These are phyloP conservation scores for Syzygium aqueum DNA, from an alignment of 345 rosid genomes.

Conservation along the genomic window DNA sequence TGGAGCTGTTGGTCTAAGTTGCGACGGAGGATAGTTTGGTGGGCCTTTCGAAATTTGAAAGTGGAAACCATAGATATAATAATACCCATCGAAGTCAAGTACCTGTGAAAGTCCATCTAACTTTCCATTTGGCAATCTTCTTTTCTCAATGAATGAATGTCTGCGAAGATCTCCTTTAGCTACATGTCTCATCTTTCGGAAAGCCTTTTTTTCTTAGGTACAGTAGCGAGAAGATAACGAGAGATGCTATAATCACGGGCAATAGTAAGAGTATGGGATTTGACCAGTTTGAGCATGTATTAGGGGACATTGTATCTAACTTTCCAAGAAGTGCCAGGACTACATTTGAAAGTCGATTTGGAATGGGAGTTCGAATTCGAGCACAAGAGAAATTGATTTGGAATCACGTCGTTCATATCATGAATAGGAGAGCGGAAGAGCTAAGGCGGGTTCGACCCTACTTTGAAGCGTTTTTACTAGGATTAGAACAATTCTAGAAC, in stretches of 20 bases:
- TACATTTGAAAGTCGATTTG: not conserved
- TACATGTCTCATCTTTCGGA: not conserved
- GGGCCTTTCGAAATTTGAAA: not conserved
- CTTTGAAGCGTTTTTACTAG: not conserved
- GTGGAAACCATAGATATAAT: not conserved
- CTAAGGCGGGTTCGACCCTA: not conserved
- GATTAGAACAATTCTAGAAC: not conserved
- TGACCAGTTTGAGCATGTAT: not conserved
- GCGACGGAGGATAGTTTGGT: not conserved
- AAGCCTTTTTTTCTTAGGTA: not conserved
- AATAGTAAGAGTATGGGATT: not conserved
- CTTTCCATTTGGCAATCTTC: not conserved
- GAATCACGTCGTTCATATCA: not conserved
- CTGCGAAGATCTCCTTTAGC: not conserved
- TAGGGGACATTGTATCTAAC: not conserved
- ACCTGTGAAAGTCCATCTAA: not conserved
- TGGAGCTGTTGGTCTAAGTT: not conserved
- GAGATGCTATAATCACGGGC: not conserved
- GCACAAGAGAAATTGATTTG: not conserved
- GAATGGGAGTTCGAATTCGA: not conserved
- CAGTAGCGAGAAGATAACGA: not conserved
- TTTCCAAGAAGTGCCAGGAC: not conserved
- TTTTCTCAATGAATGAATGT: not conserved
- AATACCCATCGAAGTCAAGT: not conserved
- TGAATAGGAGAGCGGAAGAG: not conserved